Evolutionary conservation across 23 red algal genomes (phyloP).

Genomic region (Gracilaria domingensis): DNA sequence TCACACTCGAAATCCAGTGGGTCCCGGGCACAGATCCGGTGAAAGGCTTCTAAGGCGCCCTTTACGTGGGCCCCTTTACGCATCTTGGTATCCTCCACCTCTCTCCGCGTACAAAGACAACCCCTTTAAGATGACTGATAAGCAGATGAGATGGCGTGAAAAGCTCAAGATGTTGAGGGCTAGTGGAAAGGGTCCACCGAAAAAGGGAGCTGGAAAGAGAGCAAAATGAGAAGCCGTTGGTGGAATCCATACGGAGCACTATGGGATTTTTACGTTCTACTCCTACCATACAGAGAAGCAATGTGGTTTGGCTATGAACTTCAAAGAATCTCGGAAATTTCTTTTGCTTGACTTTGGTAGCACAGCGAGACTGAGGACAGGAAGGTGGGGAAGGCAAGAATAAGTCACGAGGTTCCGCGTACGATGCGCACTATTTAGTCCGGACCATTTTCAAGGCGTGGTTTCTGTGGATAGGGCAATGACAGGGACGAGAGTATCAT

Average conservation of each 20-base stretch:
- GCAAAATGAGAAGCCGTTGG: constrained; percentile 12
- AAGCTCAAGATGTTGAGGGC: constrained; percentile 72
- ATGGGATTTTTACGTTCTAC: background rate
- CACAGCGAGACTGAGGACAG: no score
- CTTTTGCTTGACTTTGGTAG: no score
- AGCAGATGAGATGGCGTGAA: constrained; percentile 67
- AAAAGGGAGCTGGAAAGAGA: constrained; percentile 68
- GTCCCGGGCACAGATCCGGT: constrained; percentile 63
- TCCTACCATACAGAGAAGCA: background rate
- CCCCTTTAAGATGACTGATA: constrained; percentile 60
- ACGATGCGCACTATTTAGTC: no score
- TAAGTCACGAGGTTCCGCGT: no score
- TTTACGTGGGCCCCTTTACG: constrained; percentile 53
- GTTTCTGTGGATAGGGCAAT: no score
- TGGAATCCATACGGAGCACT: background rate
- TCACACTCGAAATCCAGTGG: constrained; percentile 39
- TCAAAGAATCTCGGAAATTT: no score
- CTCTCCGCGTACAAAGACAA: constrained; percentile 23
- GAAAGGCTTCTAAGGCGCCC: constrained; percentile 44
- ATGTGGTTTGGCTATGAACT: background rate
- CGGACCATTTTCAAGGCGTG: no score
- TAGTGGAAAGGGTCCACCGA: constrained; percentile 69
- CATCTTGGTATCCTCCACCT: constrained; percentile 64
- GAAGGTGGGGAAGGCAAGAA: no score
- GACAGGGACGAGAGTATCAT: no score